phyloP scores from a whole-genome alignment of 163 green algal species.

The Smithsoniella earleae region DNA sequence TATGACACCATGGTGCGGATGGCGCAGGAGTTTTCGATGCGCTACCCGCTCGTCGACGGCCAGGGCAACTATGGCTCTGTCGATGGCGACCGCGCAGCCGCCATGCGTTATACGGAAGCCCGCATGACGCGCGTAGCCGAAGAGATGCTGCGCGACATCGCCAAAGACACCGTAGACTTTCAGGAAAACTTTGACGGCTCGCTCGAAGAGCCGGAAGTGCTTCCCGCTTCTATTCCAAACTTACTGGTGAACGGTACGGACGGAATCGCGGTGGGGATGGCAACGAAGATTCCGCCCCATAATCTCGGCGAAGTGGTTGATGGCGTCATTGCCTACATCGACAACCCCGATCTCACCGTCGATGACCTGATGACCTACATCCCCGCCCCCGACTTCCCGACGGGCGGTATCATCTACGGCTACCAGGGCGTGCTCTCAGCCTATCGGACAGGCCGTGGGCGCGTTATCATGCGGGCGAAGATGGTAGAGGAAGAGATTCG shows the following conservation, averaged over 20 bases:
- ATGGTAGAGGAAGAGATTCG: slow-evolving; percentile 71
- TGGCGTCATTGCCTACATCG: slow-evolving; percentile 60
- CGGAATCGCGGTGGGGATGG: slow-evolving; percentile 93
- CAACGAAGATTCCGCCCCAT: slow-evolving; percentile 85
- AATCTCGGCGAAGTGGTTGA: slow-evolving; percentile 71
- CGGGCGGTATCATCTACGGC: slow-evolving; percentile 57
- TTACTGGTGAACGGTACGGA: slow-evolving; percentile 86
- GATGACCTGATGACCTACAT: slow-evolving; percentile 74
- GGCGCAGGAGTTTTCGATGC: slow-evolving; percentile 31
- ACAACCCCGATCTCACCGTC: slow-evolving; percentile 64
- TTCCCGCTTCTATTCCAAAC: slow-evolving; percentile 80
- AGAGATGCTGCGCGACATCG: slow-evolving; percentile 27
- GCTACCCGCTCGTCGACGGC: slow-evolving; percentile 31
- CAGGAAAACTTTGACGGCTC: slow-evolving; percentile 28
- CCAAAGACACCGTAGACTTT: slow-evolving; percentile 33
- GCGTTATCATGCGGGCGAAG: slow-evolving; percentile 59
- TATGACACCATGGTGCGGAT: slow-evolving; percentile 34
- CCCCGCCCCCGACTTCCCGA: slow-evolving; percentile 90
- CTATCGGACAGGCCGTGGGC: slow-evolving; percentile 66
- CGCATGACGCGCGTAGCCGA: background rate
- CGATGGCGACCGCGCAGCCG: slow-evolving; percentile 31
- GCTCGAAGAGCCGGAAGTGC: slow-evolving; percentile 78
- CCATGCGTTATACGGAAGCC: slow-evolving; percentile 34
- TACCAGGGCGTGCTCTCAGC: too few species aligned
- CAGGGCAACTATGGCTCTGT: slow-evolving; percentile 33